Evolutionary conservation across 495 filamentous ascomycete species (phyloP), one percentile per base, ranked within the genome.

Genomic region (Penicillium manginii): DNA sequence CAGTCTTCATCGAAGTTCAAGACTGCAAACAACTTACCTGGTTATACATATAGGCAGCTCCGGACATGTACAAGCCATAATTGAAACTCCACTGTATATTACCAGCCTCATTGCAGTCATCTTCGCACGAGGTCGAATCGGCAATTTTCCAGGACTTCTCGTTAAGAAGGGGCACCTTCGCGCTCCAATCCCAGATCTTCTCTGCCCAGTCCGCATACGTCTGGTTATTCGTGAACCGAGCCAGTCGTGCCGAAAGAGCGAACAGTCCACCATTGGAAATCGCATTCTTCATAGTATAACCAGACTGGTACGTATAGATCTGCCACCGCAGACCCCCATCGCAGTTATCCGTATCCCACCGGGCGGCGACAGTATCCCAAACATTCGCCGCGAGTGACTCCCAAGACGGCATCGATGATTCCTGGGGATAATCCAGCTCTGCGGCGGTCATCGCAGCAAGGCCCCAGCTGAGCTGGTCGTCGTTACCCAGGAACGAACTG

Each of bases 31-130:
- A 12, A 70, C 81, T 58, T 66, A 83, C 81, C 62, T 79, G 61
- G 65, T 91, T 90, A 73, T 87, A 91, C 86, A 91, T 89, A 59
- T 78, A 80, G 0, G 88, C 86, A 0, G 88, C 83, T 4, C 90
- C 90, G 42, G 81, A 81, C 31, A 92, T 72, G 63, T 81, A 89
- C 26, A 89, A 81, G 40, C 88, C 89, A 23, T 85, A 79, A 68
- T 88, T 89, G 72, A 88, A 89, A 0, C 82, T 81, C 85, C 86
- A 90, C 66, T 90, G 85, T 47, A 83, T 76, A 52, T 78, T 61
- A 56, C 84, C 82, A 56, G 81, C 67, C 11, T 75, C 55, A 14
- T 69, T 70, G 72, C 90, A 92, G n/a, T 79, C 76, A 33, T 71
- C 57, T 0, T 71, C 67, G 56, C 72, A 73, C n/a, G 73, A 65